Percentiles rank a stretch among this genome's conserved stretches.
Evolutionary conservation across 495 filamentous ascomycete genomes (phyloP).

Genomic region (Cairneyella variabilis): DNA sequence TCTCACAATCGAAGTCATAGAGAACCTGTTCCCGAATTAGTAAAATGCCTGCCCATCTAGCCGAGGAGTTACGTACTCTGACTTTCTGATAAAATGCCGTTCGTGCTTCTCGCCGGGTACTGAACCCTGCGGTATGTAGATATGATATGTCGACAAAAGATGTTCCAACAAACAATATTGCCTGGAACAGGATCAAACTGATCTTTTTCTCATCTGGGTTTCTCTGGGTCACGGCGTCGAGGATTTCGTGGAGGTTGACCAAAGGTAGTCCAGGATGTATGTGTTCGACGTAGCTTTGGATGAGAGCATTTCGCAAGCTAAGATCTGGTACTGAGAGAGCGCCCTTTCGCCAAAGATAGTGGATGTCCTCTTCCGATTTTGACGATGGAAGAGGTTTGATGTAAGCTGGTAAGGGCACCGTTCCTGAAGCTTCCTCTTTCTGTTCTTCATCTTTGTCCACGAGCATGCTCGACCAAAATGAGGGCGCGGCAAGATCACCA

Average conservation of each 20-base stretch:
- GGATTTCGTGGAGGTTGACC: background rate
- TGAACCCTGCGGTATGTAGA: conserved; percentile 65
- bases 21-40: conserved; percentile 45
- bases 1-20: conserved; percentile 81
- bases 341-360: background rate
- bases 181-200: conserved; percentile 53
- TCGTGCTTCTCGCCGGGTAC: conserved; percentile 64
- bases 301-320: background rate
- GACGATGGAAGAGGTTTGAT: background rate
- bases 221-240: background rate
- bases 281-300: background rate
- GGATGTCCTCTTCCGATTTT: background rate
- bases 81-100: conserved; percentile 73
- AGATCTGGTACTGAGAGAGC: background rate
- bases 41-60: conserved; percentile 34
- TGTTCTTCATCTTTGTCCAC: conserved; percentile 16
- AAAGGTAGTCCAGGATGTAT: background rate
- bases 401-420: background rate
- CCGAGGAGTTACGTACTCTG: conserved; percentile 43
- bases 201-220: conserved; percentile 32
- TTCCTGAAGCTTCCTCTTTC: conserved; percentile 8
- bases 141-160: conserved; percentile 61
- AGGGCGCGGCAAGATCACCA: no score
- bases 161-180: conserved; percentile 17
- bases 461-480: no score